A percentile compares a stretch with the other conserved stretches of the same genome.
Evolutionary conservation across 208 protist species (phyloP).

Genomic region (Vickermania spadyakhi): DNA sequence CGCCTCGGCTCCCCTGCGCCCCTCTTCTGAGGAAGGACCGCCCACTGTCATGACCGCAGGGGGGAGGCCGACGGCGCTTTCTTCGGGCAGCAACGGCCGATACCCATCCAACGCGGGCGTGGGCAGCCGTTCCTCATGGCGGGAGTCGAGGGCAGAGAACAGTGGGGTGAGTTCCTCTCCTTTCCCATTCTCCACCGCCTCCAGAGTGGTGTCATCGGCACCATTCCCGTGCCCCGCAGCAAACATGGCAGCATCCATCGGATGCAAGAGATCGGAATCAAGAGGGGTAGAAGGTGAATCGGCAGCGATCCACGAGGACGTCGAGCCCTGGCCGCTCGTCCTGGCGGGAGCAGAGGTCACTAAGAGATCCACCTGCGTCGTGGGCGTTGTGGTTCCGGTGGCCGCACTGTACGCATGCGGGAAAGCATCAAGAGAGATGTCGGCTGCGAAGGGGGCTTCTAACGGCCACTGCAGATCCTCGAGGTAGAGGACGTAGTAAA

Average conservation of each 20-base stretch:
- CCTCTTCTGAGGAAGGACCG: too few relatives aligned
- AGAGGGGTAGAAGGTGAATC: too few relatives aligned
- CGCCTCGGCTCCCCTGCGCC: not conserved
- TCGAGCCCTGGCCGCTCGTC: too few relatives aligned
- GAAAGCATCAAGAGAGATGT: not conserved
- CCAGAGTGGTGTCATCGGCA: not conserved
- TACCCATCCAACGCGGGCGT: not conserved
- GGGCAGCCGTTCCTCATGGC: not conserved
- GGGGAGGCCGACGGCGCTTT: not conserved
- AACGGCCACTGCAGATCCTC: conserved; percentile 12
- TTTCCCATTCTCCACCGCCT: too few relatives aligned
- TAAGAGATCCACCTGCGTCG: not conserved
- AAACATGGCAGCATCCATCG: not conserved
- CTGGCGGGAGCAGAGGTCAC: not conserved
- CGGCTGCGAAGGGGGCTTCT: not conserved
- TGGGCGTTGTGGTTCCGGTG: not conserved
- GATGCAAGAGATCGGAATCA: not conserved
- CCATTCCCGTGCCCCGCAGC: not conserved
- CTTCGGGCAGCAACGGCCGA: not conserved
- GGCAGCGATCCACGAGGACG: too few relatives aligned
- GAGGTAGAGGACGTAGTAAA: conserved; percentile 37
- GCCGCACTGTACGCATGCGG: not conserved
- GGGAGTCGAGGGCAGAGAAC: too few relatives aligned
- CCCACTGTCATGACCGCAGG: not conserved
- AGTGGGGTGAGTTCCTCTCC: too few relatives aligned